Evolutionary conservation across 257 asterid species (phyloP).

Genomic region (Przewalskia tangutica): DNA sequence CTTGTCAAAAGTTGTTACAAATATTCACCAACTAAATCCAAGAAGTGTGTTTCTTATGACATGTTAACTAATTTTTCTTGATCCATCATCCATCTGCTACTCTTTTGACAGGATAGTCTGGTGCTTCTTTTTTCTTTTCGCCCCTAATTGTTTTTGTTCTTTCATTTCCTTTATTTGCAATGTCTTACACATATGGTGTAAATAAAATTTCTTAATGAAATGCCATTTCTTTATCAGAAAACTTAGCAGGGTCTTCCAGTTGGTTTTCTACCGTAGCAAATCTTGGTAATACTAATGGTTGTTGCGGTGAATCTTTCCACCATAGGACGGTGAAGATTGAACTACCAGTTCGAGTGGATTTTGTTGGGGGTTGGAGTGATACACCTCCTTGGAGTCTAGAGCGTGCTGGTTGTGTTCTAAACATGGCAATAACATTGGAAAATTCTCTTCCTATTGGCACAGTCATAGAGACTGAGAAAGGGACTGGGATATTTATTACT

Average conservation of each 20-base stretch:
- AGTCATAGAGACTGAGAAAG: slow-evolving; percentile 48
- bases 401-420: slow-evolving; percentile 86
- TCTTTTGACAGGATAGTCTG: background rate
- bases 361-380: slow-evolving; percentile 98
- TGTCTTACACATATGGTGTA: background rate
- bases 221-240: slow-evolving; percentile 24
- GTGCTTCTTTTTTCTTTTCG: background rate
- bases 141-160: background rate
- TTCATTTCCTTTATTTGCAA: background rate
- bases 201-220: background rate
- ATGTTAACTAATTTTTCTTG: background rate
- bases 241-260: slow-evolving; percentile 28
- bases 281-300: slow-evolving; percentile 23
- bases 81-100: background rate
- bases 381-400: slow-evolving; percentile 99
- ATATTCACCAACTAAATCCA: background rate
- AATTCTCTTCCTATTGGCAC: slow-evolving; percentile 81
- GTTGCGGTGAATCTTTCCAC: slow-evolving; percentile 34
- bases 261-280: slow-evolving; percentile 13
- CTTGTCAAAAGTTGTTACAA: background rate
- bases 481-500: slow-evolving; percentile 32
- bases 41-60: background rate
- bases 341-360: slow-evolving; percentile 92
- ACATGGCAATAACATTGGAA: slow-evolving; percentile 81
- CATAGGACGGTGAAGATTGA: slow-evolving; percentile 64